Conservation (phyloP, 495 filamentous ascomycete species). For the Xylaria curta region DNA sequence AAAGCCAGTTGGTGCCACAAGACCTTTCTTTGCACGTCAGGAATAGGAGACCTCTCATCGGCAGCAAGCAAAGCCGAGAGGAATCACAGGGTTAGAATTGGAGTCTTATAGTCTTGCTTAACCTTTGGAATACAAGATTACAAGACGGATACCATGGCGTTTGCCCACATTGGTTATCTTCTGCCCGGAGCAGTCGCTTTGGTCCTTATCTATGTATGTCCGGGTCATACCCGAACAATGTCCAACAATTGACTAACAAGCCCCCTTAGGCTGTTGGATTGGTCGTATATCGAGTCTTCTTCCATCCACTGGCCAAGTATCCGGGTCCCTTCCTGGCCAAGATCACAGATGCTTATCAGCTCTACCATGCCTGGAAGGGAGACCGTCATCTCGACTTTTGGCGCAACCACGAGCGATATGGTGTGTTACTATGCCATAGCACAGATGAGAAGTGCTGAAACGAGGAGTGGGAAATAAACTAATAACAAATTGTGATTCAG, state of each 20-base stretch:
- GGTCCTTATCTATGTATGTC: constrained; percentile 35
- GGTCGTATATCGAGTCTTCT: constrained; percentile 59
- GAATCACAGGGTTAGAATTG: background rate
- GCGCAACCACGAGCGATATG: constrained; percentile 64
- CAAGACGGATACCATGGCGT: background rate
- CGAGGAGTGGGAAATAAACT: background rate
- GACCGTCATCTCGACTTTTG: constrained; percentile 67
- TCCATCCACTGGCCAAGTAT: constrained; percentile 72
- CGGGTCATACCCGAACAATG: background rate
- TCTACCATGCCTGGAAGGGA: constrained; percentile 64
- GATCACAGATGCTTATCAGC: constrained; percentile 61
- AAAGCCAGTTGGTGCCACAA: background rate
- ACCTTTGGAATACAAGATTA: background rate
- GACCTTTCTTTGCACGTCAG: background rate
- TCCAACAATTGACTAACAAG: constrained; percentile 21
- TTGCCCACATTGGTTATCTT: constrained; percentile 13
- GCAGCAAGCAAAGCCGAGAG: background rate
- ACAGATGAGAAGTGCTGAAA: background rate
- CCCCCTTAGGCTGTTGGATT: constrained; percentile 32
- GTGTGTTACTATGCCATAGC: constrained; percentile 33
- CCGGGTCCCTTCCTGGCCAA: constrained; percentile 67
- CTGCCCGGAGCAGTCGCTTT: constrained; percentile 25
- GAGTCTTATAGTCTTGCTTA: background rate
- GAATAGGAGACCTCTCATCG: background rate
- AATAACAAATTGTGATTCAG: constrained; percentile 24